phyloP scores from a whole-genome alignment of 2,329 filamentous ascomycete species.

The Paracamarosporium sp. region DNA sequence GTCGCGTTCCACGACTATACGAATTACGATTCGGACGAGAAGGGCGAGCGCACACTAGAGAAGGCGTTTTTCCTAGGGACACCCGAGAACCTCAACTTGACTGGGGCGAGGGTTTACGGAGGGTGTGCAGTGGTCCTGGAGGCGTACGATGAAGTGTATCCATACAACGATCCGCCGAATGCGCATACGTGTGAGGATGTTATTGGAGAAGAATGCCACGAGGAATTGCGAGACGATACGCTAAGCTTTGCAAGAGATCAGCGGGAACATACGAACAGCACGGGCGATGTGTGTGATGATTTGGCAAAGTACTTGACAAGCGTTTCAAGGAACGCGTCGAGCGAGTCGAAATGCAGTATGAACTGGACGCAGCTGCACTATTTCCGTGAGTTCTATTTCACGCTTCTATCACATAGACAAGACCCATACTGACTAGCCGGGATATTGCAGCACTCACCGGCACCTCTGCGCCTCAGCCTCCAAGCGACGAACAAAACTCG shows the following conservation, averaged over 20 bases:
- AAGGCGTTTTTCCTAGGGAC: conserved; percentile 2
- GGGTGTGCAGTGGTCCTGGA: background rate
- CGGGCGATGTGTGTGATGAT: background rate
- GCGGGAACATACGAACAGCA: background rate
- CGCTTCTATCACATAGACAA: background rate
- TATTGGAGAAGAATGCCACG: background rate
- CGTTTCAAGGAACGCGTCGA: background rate
- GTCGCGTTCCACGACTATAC: background rate
- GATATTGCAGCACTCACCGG: background rate
- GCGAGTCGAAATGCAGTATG: background rate
- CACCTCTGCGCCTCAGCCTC: background rate
- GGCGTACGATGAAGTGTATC: background rate
- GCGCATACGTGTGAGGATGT: background rate
- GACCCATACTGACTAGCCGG: background rate
- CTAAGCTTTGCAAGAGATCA: background rate
- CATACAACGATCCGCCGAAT: background rate
- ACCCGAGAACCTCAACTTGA: background rate
- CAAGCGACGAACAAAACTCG: conserved; percentile 1
- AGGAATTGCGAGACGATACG: background rate
- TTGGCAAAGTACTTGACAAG: background rate
- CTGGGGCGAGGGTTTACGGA: background rate
- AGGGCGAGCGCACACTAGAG: background rate
- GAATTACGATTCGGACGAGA: background rate
- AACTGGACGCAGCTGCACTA: background rate
- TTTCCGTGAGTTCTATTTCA: background rate